These are phyloP conservation scores for Diaporthe australafricana DNA, from an alignment of 2,329 filamentous ascomycete genomes.

Conservation along the genomic window DNA sequence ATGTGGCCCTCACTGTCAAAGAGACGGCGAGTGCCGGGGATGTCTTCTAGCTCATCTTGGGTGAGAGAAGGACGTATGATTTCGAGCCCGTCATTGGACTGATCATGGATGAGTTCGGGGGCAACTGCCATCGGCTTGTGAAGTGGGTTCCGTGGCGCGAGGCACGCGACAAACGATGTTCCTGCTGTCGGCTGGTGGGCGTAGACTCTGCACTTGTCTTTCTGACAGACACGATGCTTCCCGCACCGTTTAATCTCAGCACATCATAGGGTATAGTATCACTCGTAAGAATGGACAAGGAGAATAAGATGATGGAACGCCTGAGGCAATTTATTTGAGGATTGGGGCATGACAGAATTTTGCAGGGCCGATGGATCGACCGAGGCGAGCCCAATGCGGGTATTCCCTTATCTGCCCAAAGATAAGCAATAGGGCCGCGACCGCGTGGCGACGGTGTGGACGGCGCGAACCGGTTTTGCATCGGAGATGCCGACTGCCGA, in stretches of 20 bases:
- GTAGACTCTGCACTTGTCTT: not conserved
- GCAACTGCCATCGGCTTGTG: constrained; percentile 36
- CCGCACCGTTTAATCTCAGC: constrained; percentile 38
- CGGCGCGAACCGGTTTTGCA: constrained; percentile 15
- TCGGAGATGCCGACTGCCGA: constrained; percentile 20
- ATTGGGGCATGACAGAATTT: constrained; percentile 31
- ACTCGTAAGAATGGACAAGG: not conserved
- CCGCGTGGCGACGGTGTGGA: constrained; percentile 6
- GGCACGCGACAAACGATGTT: constrained; percentile 20
- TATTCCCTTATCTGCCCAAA: constrained; percentile 30
- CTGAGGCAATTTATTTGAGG: constrained; percentile 20
- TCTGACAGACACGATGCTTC: constrained; percentile 35
- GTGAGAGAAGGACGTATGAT: constrained; percentile 35
- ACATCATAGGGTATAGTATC: constrained; percentile 32
- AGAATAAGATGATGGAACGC: not conserved
- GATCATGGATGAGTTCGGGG: constrained; percentile 30
- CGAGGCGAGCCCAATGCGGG: constrained; percentile 24
- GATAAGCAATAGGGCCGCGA: constrained; percentile 13
- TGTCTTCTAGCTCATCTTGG: constrained; percentile 37
- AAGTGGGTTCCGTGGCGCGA: constrained; percentile 27
- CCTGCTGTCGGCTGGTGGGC: not conserved
- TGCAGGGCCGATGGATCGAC: constrained; percentile 25
- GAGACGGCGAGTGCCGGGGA: constrained; percentile 36
- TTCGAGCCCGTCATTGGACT: constrained; percentile 34
- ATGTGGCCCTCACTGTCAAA: constrained; percentile 37